Base-by-base conservation (phyloP, 805 yeast genomes). In the Cyberlindnera americana region DNA sequence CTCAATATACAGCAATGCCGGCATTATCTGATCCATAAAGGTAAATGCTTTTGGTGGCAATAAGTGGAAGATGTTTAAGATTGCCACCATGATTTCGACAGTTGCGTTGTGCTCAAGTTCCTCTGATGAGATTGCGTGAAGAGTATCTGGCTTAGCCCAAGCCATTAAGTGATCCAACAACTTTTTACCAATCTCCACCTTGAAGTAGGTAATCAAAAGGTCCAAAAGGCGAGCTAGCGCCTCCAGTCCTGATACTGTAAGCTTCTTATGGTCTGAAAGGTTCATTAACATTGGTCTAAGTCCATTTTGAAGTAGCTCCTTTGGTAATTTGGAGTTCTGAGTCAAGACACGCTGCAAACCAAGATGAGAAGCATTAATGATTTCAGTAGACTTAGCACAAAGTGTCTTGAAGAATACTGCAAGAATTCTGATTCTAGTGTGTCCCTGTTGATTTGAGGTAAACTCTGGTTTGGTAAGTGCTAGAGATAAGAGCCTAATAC, bases 341-440 rank as follows among this genome's bases (percentile, higher is more conserved):
- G 89, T 78, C 18, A 93, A 68, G 18, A 91, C 95, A 13, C 82
- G 76, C 49, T 84, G 82, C 48, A 93, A 67, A 1, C 97, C 99
- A 33, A 77, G 77, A 54, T 90, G 91, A 1, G 99, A 95, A 4
- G 98, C 96, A 56, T 88, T 87, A 39, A 93, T 90, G 15, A 90
- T 90, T 47, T 84, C 85, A 5, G 83, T 77, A 0, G 96, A 86
- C 33, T 81, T 81, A 36, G 90, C 85, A 56, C 93, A 79, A 57
- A 93, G 72, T 0, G 96, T 90, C 57, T 90, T 91, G 75, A 93
- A 93, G 60, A 93, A 91, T 0, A 93, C 96, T 6, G 96, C 95
- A 44, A 95, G 70, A 33, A 93, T 87, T 53, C 91, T 70, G 25
- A 88, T 81, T 54, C 97, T 70, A 3, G 91, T 83, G 54, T 82